Evolutionary conservation across 23 red algal species (phyloP).

Genomic region (Gracilariopsis chorda): DNA sequence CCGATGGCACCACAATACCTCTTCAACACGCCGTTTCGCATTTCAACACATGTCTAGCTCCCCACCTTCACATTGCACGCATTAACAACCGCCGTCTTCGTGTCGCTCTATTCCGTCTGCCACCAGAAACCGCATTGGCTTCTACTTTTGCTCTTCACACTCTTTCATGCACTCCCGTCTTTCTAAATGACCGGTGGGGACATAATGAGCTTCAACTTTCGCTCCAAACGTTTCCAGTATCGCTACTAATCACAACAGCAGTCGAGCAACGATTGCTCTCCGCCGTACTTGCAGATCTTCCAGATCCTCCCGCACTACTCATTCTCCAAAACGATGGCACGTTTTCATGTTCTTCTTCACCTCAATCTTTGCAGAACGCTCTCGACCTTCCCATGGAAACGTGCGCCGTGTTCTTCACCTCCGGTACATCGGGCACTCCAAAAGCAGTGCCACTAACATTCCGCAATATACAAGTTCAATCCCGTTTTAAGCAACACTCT

Average conservation of each 20-base stretch:
- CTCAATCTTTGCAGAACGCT: too few species aligned
- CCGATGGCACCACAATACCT: background rate
- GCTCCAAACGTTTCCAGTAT: background rate
- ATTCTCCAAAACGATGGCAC: background rate
- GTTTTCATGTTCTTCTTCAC: background rate
- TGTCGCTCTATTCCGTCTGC: conserved; percentile 2
- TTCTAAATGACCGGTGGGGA: conserved; percentile 53
- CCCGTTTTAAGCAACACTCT: background rate
- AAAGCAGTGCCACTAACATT: conserved; percentile 53
- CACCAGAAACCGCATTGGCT: background rate
- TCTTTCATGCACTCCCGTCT: conserved; percentile 16
- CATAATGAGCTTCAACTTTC: background rate
- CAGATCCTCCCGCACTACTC: background rate
- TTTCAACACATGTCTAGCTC: background rate
- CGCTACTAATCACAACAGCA: background rate
- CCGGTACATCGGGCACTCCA: conserved; percentile 44
- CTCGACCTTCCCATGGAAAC: background rate
- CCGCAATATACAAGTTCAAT: conserved; percentile 33
- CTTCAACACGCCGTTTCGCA: background rate
- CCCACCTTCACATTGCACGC: background rate
- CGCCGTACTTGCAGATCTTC: background rate
- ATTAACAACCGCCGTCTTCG: background rate
- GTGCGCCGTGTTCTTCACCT: conserved; percentile 70
- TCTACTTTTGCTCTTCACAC: conserved; percentile 1
- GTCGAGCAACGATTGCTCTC: background rate